Evolutionary conservation across 176 grass and related monocot genomes (phyloP).

Genomic region (Hsuehochloa calcarea): DNA sequence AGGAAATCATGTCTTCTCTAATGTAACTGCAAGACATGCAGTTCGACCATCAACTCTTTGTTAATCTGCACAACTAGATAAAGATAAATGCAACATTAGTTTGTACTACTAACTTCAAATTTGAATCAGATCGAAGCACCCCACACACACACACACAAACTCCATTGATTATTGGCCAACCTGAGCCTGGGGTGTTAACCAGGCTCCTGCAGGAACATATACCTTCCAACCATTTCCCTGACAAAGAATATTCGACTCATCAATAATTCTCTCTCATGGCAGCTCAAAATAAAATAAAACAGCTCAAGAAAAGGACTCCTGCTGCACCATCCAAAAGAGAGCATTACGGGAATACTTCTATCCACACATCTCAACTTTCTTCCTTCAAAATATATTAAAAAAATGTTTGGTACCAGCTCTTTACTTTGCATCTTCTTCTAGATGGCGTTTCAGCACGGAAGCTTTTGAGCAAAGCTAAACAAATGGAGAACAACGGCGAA

Average conservation of each 20-base stretch:
- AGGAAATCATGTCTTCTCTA: neutral
- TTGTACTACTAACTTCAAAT: neutral
- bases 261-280: conserved; percentile 31
- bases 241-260: conserved; percentile 37
- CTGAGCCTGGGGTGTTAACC: neutral
- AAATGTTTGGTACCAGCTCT: conserved; percentile 26
- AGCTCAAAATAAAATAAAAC: neutral
- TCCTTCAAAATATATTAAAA: neutral
- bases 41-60: neutral
- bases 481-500: neutral
- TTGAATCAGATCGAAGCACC: neutral
- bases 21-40: neutral
- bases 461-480: neutral
- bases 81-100: neutral
- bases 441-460: neutral
- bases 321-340: conserved; percentile 7
- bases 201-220: conserved; percentile 56
- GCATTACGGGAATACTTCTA: conserved; percentile 23
- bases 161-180: neutral
- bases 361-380: conserved; percentile 27
- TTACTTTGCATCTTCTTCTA: conserved; percentile 23
- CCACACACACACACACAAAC: neutral
- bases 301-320: neutral
- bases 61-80: neutral
- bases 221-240: conserved; percentile 29